These are phyloP conservation scores for Actinidia arguta DNA, from an alignment of 179 eudicot genomes.

Conservation along the genomic window DNA sequence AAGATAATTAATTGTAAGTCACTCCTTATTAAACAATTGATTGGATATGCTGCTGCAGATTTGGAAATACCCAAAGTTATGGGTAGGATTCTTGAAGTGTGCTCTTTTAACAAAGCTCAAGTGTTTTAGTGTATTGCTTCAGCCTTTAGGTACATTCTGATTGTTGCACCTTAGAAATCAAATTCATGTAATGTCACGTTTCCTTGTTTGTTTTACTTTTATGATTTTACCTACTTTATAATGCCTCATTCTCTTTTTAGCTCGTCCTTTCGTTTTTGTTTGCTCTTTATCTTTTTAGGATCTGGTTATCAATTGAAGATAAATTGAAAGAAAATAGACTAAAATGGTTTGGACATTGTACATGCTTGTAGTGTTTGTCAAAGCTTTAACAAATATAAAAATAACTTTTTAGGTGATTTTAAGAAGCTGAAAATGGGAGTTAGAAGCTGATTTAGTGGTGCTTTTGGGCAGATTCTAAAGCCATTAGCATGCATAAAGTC, in stretches of 20 bases:
- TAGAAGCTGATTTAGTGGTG: no score
- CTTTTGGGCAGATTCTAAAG: no score
- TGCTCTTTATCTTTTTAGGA: neutral
- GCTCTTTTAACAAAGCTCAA: conserved; percentile 86
- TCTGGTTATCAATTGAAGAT: neutral
- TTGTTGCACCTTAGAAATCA: neutral
- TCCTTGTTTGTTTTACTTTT: neutral
- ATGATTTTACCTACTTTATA: neutral
- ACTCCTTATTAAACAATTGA: neutral
- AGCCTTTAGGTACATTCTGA: conserved; percentile 86
- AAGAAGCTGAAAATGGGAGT: no score
- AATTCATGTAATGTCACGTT: neutral
- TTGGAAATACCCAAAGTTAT: conserved; percentile 94
- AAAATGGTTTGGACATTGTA: no score
- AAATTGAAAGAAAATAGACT: neutral
- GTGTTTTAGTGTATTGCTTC: conserved; percentile 87
- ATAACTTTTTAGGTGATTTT: no score
- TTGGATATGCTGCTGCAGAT: conserved; percentile 54
- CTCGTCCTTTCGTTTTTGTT: neutral
- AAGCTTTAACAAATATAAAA: no score
- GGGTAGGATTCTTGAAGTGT: conserved; percentile 99
- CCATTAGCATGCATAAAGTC: no score
- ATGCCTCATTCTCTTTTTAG: neutral
- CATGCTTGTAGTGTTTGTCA: no score
- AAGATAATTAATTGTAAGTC: neutral